phyloP scores from a whole-genome alignment of 768 basidiomycete genomes.

The Phylloporus sp. region DNA sequence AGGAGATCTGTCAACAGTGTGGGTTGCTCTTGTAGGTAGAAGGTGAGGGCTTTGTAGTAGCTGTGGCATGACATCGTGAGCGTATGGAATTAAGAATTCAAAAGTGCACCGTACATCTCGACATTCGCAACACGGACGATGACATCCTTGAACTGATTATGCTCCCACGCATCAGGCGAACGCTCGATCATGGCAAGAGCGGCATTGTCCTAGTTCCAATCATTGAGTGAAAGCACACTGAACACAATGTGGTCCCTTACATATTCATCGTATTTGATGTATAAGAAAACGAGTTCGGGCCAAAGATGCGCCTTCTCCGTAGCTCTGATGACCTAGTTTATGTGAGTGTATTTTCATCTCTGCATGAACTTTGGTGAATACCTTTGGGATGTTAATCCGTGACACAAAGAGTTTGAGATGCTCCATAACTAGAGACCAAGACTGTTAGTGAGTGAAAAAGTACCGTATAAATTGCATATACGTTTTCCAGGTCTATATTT shows the following conservation, averaged over 20 bases:
- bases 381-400: constrained; percentile 98
- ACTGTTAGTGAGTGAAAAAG: neutral
- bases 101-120: constrained; percentile 67
- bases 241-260: constrained; percentile 36
- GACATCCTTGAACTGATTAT: constrained; percentile 99
- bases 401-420: constrained; percentile 95
- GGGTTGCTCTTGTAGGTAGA: constrained; percentile 94
- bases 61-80: constrained; percentile 35
- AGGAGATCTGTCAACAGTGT: constrained; percentile 90
- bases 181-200: constrained; percentile 98
- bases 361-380: constrained; percentile 12
- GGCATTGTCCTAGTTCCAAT: constrained; percentile 76
- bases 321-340: constrained; percentile 77
- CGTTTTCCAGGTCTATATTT: constrained; percentile 93
- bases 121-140: constrained; percentile 95
- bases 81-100: neutral
- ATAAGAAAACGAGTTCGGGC: constrained; percentile 97
- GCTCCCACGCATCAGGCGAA: constrained; percentile 98
- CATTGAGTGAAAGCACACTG: neutral
- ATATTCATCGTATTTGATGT: constrained; percentile 97
- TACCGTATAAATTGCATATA: constrained; percentile 38
- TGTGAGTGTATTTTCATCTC: neutral
- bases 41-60: constrained; percentile 92
- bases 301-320: constrained; percentile 96
- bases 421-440: constrained; percentile 76